These are phyloP conservation scores for Glonium stellatum DNA, from an alignment of 495 filamentous ascomycete species.

Conservation along the genomic window DNA sequence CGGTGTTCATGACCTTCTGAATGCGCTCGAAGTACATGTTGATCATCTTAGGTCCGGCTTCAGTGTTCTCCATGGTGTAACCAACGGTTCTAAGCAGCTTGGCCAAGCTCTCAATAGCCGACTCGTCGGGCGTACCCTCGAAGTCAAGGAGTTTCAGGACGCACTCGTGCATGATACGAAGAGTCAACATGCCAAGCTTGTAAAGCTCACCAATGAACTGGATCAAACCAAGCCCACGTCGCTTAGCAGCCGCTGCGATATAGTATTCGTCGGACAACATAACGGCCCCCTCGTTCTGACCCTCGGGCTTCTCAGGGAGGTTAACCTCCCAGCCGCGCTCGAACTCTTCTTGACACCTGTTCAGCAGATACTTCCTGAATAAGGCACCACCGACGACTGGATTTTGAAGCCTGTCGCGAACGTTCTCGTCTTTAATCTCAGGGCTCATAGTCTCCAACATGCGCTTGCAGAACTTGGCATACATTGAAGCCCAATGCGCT, in stretches of 20 bases:
- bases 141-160: conserved; percentile 95
- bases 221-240: conserved; percentile 92
- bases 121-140: conserved; percentile 86
- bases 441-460: conserved; percentile 95
- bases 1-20: conserved; percentile 64
- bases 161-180: conserved; percentile 99
- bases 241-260: conserved; percentile 88
- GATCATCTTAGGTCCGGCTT: conserved; percentile 68
- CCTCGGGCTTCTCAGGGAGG: conserved; percentile 74
- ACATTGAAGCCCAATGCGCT: conserved; percentile 98
- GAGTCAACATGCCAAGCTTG: conserved; percentile 96
- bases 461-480: conserved; percentile 94
- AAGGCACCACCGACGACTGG: conserved; percentile 86
- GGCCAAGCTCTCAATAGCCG: conserved; percentile 88
- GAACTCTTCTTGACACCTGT: conserved; percentile 97
- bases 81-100: conserved; percentile 91
- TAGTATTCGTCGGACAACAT: conserved; percentile 98
- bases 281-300: conserved; percentile 59
- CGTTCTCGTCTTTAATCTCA: conserved; percentile 91
- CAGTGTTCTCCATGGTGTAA: conserved; percentile 68
- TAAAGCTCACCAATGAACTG: conserved; percentile 99
- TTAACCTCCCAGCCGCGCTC: conserved; percentile 96
- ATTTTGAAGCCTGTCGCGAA: conserved; percentile 75
- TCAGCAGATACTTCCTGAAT: conserved; percentile 97
- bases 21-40: conserved; percentile 92